Evolutionary conservation across 805 yeast genomes (phyloP).

Genomic region (Saccharomycopsis capsularis): DNA sequence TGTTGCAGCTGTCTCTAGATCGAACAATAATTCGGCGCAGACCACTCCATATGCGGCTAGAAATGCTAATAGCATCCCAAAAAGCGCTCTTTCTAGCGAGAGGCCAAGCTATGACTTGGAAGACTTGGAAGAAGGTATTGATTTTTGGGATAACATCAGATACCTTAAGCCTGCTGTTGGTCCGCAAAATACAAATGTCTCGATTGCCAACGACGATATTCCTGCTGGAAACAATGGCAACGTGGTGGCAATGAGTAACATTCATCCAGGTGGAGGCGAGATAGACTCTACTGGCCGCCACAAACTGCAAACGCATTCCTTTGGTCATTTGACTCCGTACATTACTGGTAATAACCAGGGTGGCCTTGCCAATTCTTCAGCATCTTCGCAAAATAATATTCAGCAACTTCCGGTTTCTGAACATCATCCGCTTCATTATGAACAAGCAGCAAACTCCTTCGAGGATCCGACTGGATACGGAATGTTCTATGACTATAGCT

Average conservation of each 20-base stretch:
- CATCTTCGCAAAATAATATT: background rate
- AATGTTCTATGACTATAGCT: conserved; percentile 73
- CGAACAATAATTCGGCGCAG: conserved; percentile 7
- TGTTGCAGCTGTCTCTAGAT: conserved; percentile 1
- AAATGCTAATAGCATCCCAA: background rate
- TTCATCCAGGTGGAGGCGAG: too few relatives aligned
- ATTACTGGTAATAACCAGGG: too few relatives aligned
- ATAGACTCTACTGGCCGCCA: background rate
- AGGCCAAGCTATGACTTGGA: conserved; percentile 5
- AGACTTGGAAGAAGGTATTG: conserved; percentile 16
- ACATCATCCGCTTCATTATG: conserved; percentile 46
- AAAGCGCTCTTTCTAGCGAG: background rate
- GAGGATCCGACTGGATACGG: conserved; percentile 93
- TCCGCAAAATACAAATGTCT: background rate
- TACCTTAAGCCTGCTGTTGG: conserved; percentile 1
- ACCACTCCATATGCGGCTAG: conserved; percentile 15
- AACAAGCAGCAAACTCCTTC: conserved; percentile 27
- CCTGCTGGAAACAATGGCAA: too few relatives aligned
- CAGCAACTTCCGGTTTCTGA: conserved; percentile 40
- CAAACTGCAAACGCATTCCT: conserved; percentile 7
- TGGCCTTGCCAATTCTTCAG: too few relatives aligned
- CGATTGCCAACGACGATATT: too few relatives aligned
- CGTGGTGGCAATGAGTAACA: too few relatives aligned
- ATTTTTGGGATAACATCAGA: conserved; percentile 20
- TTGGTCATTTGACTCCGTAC: too few relatives aligned